phyloP scores from a whole-genome alignment of 208 protist genomes.

The Trypanosoma congolense region DNA sequence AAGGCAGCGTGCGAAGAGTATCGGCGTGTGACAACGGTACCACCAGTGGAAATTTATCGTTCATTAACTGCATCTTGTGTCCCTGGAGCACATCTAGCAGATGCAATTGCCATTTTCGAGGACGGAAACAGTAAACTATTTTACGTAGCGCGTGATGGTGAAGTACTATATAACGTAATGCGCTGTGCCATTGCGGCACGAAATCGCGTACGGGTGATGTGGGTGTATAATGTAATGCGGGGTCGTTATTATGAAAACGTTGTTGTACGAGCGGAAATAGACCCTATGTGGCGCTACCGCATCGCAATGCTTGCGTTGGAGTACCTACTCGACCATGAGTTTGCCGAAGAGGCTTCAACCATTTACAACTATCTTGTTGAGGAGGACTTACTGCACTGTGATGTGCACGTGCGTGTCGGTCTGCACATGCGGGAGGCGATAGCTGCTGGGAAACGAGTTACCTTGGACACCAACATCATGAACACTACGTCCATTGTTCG shows the following conservation, averaged over 20 bases:
- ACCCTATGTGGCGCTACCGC: slow-evolving; percentile 79
- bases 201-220: slow-evolving; percentile 84
- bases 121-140: slow-evolving; percentile 79
- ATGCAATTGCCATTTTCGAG: slow-evolving; percentile 87
- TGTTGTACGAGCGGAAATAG: slow-evolving; percentile 68
- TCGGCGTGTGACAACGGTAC: slow-evolving; percentile 72
- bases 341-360: slow-evolving; percentile 58
- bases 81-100: slow-evolving; percentile 61
- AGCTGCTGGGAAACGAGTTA: slow-evolving; percentile 58
- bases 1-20: slow-evolving; percentile 88
- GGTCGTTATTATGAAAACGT: slow-evolving; percentile 85
- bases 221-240: slow-evolving; percentile 85
- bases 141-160: slow-evolving; percentile 81
- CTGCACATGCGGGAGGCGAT: slow-evolving; percentile 71
- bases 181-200: slow-evolving; percentile 70
- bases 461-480: slow-evolving; percentile 25
- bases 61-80: slow-evolving; percentile 82
- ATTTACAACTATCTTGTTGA: slow-evolving; percentile 77
- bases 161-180: slow-evolving; percentile 81
- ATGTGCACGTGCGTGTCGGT: slow-evolving; percentile 76
- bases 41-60: slow-evolving; percentile 85
- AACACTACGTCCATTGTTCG: slow-evolving; percentile 42
- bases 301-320: slow-evolving; percentile 62
- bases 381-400: slow-evolving; percentile 50
- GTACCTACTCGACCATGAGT: slow-evolving; percentile 69